Base-by-base conservation (phyloP, 106 monocot genomes). In the Dioscorea zingiberensis region DNA sequence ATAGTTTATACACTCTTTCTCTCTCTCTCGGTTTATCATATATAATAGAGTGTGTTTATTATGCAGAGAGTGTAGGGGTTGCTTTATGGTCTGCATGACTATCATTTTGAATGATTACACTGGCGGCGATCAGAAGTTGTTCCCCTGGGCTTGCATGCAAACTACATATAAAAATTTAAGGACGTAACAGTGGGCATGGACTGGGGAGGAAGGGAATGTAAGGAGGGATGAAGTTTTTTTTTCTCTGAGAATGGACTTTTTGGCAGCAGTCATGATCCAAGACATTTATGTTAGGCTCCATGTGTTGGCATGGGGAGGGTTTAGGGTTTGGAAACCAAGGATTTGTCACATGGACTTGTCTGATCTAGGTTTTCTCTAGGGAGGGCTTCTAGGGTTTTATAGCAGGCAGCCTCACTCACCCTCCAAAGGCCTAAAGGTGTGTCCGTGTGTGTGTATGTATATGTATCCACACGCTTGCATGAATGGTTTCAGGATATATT, bases 261-360 rank as follows among this genome's bases (percentile, higher is more conserved):
- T 38, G 38, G 38, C 38, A 38, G 38, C 38, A 38, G 38, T 38
- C 38, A 38, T 38, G 38, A 38, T 38, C 38, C 38, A 19, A 51
- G 51, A 51, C 56, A 56, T 56, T 56, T 22, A 56, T 22, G 16
- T 56, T 24, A 22, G 56, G 56, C 56, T 56, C 56, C 56, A 21
- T 56, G 21, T 56, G 23, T 24, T 53, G 51, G 14, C 13, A 3
- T 53, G 51, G 51, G 51, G 4, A n/a, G 6, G 38, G 38, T 38
- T 53, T 75, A 75, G 75, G 75, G 75, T 75, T 75, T 75, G 75
- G 30, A 67, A 68, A 69, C 60, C 75, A 75, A 75, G 68, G 64
- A 54, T 60, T 62, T 69, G 68, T 75, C 75, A 69, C 68, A 54
- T 75, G 68, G 60, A 68, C 49, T 51, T 75, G 68, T 75, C 68